Base-by-base conservation (phyloP, 2,329 filamentous ascomycete species). In the Amphichorda felina region DNA sequence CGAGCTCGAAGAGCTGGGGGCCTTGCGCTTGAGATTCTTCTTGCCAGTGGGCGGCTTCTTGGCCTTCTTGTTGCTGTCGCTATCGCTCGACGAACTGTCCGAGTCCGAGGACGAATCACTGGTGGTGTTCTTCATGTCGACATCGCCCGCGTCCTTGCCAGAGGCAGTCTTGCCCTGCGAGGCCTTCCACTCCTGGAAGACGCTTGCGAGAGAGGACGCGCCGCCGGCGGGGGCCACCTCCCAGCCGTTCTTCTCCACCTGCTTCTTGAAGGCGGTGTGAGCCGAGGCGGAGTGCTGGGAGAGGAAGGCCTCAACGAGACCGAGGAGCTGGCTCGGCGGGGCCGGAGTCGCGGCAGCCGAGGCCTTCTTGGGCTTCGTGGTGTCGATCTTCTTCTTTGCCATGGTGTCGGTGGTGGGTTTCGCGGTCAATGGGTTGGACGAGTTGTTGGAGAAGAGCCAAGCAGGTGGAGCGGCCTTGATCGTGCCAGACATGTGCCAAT, bases 231-330 rank as follows among this genome's bases (percentile, higher is more conserved):
- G 30, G 32, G 41, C 43, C 15, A 56, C 43, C 15, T 50, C 48
- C 63, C 63, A 70, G 34, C 64, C 66, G 43, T 68, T 68, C 56
- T 61, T 65, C 50, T 59, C 68, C 36, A 72, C 64, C 50, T 85
- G 75, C 50, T 77, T 73, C 46, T 66, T 63, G 49, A 86, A 79
- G 5, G 73, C 70, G 40, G 66, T 61, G 48, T 24, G 15, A 11
- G 37, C 33, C 9, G 27, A 16, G 9, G 34, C 16, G 5, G 30
- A 31, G 25, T 39, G 14, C 14, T 33, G 68, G 29, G 68, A 66
- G 34, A 87, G 65, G 54, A 86, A 87, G 16, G 60, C 57, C 42
- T 75, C 74, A 47, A 87, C 68, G 13, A 84, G 62, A 41, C 76
- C 71, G 50, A 87, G 62, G 25, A 87, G 61, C 54, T 81, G 68